Evolutionary conservation across 306 rosid genomes (phyloP).

Genomic region (Pterocarpus santalinus): DNA sequence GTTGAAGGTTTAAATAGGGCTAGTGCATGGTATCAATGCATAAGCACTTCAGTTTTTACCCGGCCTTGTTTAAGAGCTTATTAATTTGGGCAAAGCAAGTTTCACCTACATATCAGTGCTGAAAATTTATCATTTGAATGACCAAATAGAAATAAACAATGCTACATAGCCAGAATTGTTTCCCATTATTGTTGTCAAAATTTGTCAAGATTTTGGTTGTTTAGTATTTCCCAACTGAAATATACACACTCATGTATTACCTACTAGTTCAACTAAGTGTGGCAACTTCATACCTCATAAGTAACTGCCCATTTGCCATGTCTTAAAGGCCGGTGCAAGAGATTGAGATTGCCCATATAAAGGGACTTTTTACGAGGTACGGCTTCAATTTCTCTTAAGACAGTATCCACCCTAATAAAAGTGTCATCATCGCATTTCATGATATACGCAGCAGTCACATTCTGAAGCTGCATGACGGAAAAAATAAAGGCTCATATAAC

Average conservation of each 20-base stretch:
- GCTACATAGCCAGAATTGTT: not conserved
- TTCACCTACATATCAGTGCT: not conserved
- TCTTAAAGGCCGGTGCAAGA: slow-evolving; percentile 95
- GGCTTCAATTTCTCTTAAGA: slow-evolving; percentile 77
- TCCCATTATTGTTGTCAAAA: not conserved
- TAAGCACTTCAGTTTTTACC: slow-evolving; percentile 14
- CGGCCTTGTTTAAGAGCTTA: slow-evolving; percentile 2
- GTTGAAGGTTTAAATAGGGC: not conserved
- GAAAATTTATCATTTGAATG: not conserved
- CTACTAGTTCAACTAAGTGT: slow-evolving; percentile 35
- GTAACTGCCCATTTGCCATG: slow-evolving; percentile 97
- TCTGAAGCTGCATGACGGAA: slow-evolving; percentile 68
- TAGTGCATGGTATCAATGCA: slow-evolving; percentile 1
- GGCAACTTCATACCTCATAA: slow-evolving; percentile 69
- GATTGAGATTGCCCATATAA: slow-evolving; percentile 99
- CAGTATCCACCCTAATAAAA: slow-evolving; percentile 82
- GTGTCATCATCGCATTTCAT: slow-evolving; percentile 98
- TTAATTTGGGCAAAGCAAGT: not conserved
- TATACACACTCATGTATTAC: slow-evolving; percentile 7
- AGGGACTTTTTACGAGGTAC: slow-evolving; percentile 70
- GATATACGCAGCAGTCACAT: slow-evolving; percentile 77
- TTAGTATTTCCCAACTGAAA: slow-evolving; percentile 6
- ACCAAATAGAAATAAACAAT: not conserved
- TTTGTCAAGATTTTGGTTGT: not conserved
- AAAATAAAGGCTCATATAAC: slow-evolving; percentile 41